Conservation (phyloP, 2,329 filamentous ascomycete species). For the Paraphoma sp. region DNA sequence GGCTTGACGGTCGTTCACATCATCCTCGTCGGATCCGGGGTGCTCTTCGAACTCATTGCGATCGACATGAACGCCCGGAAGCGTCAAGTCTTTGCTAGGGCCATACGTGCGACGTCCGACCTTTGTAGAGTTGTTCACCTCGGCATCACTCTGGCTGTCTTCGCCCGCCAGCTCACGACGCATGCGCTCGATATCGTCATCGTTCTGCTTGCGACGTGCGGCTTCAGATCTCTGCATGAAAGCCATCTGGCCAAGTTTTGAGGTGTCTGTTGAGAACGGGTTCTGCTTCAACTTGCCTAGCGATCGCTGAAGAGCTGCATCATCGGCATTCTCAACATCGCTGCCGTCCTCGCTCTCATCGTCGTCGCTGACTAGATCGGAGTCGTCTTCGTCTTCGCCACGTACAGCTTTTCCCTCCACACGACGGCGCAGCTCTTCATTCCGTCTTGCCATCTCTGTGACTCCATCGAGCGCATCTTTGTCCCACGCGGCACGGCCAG, state of each 20-base stretch:
- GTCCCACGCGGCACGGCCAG: slow-evolving; percentile 84
- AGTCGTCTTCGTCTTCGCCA: slow-evolving; percentile 58
- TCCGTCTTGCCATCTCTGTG: slow-evolving; percentile 79
- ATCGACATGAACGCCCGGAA: slow-evolving; percentile 38
- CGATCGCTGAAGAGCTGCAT: slow-evolving; percentile 40
- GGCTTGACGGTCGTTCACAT: slow-evolving; percentile 14
- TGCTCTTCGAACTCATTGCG: slow-evolving; percentile 68
- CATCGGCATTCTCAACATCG: slow-evolving; percentile 67
- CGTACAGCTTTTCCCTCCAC: slow-evolving; percentile 74
- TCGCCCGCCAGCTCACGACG: slow-evolving; percentile 71
- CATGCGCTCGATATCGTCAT: slow-evolving; percentile 68
- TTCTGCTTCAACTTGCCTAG: slow-evolving; percentile 49
- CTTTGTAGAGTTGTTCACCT: slow-evolving; percentile 61
- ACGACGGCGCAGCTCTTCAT: slow-evolving; percentile 80
- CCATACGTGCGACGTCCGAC: slow-evolving; percentile 77
- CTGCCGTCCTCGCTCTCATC: slow-evolving; percentile 62
- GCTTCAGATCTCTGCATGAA: slow-evolving; percentile 95
- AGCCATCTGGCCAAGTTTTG: slow-evolving; percentile 80
- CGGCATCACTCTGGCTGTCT: slow-evolving; percentile 61
- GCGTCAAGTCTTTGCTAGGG: slow-evolving; percentile 48
- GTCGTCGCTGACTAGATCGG: slow-evolving; percentile 55
- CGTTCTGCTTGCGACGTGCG: slow-evolving; percentile 77
- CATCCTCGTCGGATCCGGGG: slow-evolving; percentile 56
- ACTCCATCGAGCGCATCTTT: slow-evolving; percentile 81
- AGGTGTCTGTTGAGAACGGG: slow-evolving; percentile 64